These are phyloP conservation scores for Claviceps sorghi DNA, from an alignment of 2,329 filamentous ascomycete species.

Conservation along the genomic window DNA sequence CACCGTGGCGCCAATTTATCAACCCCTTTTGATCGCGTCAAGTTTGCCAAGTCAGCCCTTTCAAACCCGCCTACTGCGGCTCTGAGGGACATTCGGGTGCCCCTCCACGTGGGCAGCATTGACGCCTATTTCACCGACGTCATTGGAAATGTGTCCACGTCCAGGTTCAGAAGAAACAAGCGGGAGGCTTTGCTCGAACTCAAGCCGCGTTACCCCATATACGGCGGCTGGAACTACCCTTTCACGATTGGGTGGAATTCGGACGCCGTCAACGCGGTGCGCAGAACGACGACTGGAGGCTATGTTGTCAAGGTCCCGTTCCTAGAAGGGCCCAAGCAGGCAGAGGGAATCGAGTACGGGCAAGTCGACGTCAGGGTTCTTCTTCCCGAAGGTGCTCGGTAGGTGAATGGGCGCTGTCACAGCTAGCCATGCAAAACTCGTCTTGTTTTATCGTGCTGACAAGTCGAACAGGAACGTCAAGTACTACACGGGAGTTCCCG, in stretches of 20 bases:
- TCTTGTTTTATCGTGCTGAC: conserved; percentile 12
- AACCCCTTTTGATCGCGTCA: conserved; percentile 58
- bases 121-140: conserved; percentile 93
- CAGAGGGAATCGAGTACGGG: conserved; percentile 76
- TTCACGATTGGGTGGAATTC: conserved; percentile 96
- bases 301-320: conserved; percentile 86
- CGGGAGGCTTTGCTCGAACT: conserved; percentile 75
- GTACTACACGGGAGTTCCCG: conserved; percentile 59
- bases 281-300: conserved; percentile 49
- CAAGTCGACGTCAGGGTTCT: conserved; percentile 67
- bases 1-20: conserved; percentile 73
- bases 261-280: conserved; percentile 62
- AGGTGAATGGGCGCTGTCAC: conserved; percentile 23
- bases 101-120: conserved; percentile 62
- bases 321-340: conserved; percentile 76
- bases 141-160: conserved; percentile 94
- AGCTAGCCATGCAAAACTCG: not conserved
- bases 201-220: conserved; percentile 89
- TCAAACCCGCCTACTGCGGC: conserved; percentile 65
- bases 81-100: conserved; percentile 67
- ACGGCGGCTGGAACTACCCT: conserved; percentile 95
- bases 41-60: conserved; percentile 59
- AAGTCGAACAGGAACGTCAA: conserved; percentile 55
- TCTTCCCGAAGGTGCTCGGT: conserved; percentile 81
- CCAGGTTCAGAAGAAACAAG: conserved; percentile 63